Percentiles rank a stretch among this genome's conserved stretches.
Evolutionary conservation across 2,329 filamentous ascomycete species (phyloP).

Genomic region (Daldinia sp.): DNA sequence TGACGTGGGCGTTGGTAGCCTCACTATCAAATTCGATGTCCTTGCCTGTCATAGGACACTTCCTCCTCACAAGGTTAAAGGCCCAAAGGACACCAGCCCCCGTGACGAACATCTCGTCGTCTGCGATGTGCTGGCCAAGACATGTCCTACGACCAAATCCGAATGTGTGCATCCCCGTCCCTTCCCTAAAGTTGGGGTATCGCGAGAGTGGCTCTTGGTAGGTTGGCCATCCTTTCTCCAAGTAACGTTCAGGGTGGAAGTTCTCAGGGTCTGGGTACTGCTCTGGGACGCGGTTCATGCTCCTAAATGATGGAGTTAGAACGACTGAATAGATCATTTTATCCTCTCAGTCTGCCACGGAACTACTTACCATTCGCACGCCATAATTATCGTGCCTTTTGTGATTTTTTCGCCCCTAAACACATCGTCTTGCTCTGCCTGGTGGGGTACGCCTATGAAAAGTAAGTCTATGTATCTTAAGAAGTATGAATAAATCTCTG

Average conservation of each 20-base stretch:
- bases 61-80: conserved; percentile 54
- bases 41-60: conserved; percentile 53
- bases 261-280: conserved; percentile 71
- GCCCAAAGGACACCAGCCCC: conserved; percentile 60
- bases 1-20: conserved; percentile 61
- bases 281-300: conserved; percentile 64
- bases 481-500: conserved; percentile 6
- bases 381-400: conserved; percentile 58
- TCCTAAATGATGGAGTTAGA: conserved; percentile 44
- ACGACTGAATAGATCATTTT: neutral
- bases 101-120: conserved; percentile 64
- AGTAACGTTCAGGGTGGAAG: conserved; percentile 69
- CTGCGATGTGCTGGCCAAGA: conserved; percentile 68
- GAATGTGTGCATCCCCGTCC: conserved; percentile 67
- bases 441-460: conserved; percentile 55
- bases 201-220: conserved; percentile 70
- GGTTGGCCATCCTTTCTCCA: conserved; percentile 69
- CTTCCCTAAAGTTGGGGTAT: conserved; percentile 69
- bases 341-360: neutral
- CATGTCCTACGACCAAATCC: conserved; percentile 71
- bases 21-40: conserved; percentile 56
- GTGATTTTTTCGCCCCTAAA: conserved; percentile 57
- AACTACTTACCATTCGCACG: conserved; percentile 57
- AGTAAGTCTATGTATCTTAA: too few species aligned
- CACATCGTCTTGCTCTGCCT: conserved; percentile 57